These are phyloP conservation scores for Phaeophleospora eucalypticola DNA, from an alignment of 2,329 filamentous ascomycete genomes.

Conservation along the genomic window DNA sequence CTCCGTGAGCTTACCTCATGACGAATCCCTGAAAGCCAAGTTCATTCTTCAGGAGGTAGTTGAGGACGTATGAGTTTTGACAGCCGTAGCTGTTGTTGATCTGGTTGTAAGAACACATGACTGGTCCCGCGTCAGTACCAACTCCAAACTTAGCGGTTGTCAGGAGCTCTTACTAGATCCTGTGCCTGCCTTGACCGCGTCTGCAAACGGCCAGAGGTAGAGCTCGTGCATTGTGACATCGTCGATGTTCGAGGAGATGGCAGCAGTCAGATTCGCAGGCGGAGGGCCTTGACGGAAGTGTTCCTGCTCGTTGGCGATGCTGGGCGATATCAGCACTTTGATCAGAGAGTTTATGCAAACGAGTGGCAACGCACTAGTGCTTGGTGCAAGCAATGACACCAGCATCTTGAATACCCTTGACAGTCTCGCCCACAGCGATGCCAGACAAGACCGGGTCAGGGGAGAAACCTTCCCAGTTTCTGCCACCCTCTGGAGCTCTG, in stretches of 20 bases:
- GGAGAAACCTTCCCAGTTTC: slow-evolving; percentile 68
- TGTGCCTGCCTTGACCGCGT: slow-evolving; percentile 49
- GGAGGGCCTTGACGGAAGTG: slow-evolving; percentile 54
- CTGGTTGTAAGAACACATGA: slow-evolving; percentile 66
- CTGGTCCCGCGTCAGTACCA: no score
- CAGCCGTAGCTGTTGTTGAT: slow-evolving; percentile 72
- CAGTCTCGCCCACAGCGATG: slow-evolving; percentile 64
- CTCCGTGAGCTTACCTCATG: slow-evolving; percentile 45
- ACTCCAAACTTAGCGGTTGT: no score
- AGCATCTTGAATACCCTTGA: slow-evolving; percentile 75
- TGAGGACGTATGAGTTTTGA: slow-evolving; percentile 73
- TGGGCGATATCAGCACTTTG: neutral
- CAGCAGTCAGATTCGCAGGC: slow-evolving; percentile 55
- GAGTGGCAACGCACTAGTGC: slow-evolving; percentile 51
- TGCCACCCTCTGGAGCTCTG: slow-evolving; percentile 61
- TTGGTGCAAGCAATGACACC: slow-evolving; percentile 82
- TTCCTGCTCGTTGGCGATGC: slow-evolving; percentile 70
- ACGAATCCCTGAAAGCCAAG: slow-evolving; percentile 74
- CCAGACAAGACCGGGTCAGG: slow-evolving; percentile 75
- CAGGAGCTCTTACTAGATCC: no score
- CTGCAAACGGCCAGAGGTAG: slow-evolving; percentile 46
- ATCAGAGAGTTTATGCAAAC: no score
- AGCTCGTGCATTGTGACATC: slow-evolving; percentile 54
- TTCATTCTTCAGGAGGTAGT: slow-evolving; percentile 72
- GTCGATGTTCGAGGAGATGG: slow-evolving; percentile 58